Conservation (phyloP, 139 green algal species). For the Parachlorella kessleri region DNA sequence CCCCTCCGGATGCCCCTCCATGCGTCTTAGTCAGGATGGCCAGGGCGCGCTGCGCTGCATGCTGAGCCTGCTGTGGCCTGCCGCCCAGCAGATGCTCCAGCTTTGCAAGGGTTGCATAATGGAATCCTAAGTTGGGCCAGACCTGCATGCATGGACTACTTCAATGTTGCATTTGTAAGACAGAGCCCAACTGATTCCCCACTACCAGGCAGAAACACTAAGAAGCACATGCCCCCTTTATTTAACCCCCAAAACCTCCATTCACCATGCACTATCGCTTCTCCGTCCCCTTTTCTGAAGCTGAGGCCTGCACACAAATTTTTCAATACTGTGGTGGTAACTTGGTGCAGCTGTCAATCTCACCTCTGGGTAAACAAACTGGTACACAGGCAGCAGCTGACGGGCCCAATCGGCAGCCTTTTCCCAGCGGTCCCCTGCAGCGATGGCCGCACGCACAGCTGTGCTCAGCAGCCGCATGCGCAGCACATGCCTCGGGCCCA, state of each 20-base stretch:
- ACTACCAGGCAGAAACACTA: too few relatives aligned
- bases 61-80: slow-evolving; percentile 22
- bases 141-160: slow-evolving; percentile 17
- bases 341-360: slow-evolving; percentile 41
- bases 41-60: slow-evolving; percentile 27
- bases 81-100: slow-evolving; percentile 21
- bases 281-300: not conserved
- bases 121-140: slow-evolving; percentile 44
- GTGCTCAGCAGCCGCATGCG: slow-evolving; percentile 36
- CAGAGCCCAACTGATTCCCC: not conserved
- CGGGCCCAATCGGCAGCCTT: slow-evolving; percentile 38
- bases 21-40: slow-evolving; percentile 42
- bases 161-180: not conserved
- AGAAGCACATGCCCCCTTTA: too few relatives aligned
- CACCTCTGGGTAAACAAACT: slow-evolving; percentile 51
- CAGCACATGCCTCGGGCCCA: slow-evolving; percentile 41
- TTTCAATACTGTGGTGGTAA: too few relatives aligned
- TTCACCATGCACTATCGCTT: slow-evolving; percentile 42
- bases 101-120: slow-evolving; percentile 35
- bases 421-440: slow-evolving; percentile 38
- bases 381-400: slow-evolving; percentile 43
- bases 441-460: slow-evolving; percentile 46
- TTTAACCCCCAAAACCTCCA: slow-evolving; percentile 19
- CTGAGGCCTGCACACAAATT: too few relatives aligned
- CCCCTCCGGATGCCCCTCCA: not conserved